phyloP scores from a whole-genome alignment of 2,329 filamentous ascomycete genomes.

The Grosmannia huntii region DNA sequence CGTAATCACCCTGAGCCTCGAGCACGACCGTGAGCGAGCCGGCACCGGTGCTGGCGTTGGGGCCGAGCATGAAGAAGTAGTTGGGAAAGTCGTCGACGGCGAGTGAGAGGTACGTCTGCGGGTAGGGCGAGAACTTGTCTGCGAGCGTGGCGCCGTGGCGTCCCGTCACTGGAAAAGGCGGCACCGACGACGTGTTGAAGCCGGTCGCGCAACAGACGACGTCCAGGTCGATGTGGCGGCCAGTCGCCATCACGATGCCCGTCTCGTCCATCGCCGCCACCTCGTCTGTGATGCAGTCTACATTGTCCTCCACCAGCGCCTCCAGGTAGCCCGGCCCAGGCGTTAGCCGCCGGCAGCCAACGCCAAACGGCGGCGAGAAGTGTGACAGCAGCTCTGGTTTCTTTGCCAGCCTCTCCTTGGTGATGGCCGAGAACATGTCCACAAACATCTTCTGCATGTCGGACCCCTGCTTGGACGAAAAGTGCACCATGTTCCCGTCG shows the following conservation, averaged over 20 bases:
- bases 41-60: constrained; percentile 7
- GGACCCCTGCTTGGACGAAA: not conserved
- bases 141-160: constrained; percentile 10
- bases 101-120: constrained; percentile 5
- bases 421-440: not conserved
- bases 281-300: constrained; percentile 25
- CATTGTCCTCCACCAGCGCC: constrained; percentile 19
- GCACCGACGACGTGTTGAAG: constrained; percentile 20
- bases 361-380: not conserved
- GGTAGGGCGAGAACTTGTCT: constrained; percentile 19
- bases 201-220: constrained; percentile 25
- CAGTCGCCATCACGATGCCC: constrained; percentile 20
- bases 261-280: constrained; percentile 18
- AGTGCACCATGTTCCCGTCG: not conserved
- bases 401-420: not conserved
- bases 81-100: constrained; percentile 7
- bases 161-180: constrained; percentile 19
- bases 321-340: constrained; percentile 20
- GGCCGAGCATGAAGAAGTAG: constrained; percentile 7
- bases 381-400: not conserved
- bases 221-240: constrained; percentile 17
- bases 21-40: constrained; percentile 5
- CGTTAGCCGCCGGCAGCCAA: constrained; percentile 29
- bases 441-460: not conserved
- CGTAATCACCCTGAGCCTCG: constrained; percentile 7